A percentile compares a stretch with the other conserved stretches of the same genome.
Evolutionary conservation across 2,329 filamentous ascomycete genomes (phyloP).

Genomic region (Colletotrichum agaves): DNA sequence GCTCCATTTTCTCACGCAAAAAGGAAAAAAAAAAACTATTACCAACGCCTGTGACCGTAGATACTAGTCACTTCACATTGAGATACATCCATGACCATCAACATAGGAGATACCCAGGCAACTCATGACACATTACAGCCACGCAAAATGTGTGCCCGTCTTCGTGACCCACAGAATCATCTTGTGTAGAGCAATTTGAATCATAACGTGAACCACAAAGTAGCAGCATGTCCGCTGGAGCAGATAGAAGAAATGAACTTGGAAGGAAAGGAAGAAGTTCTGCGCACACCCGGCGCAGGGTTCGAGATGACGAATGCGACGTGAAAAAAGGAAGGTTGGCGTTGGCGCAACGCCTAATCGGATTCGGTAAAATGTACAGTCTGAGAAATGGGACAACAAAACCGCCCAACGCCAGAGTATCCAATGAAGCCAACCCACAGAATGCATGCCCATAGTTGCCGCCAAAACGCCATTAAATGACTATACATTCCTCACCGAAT

Average conservation of each 20-base stretch:
- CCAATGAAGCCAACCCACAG: neutral
- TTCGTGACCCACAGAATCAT: conserved; percentile 5
- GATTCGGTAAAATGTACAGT: conserved; percentile 14
- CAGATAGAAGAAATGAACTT: neutral
- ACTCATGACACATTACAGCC: conserved; percentile 22
- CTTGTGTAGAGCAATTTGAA: conserved; percentile 12
- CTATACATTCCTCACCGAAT: neutral
- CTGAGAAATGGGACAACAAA: neutral
- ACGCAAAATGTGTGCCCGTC: neutral
- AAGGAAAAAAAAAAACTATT: too few relatives aligned
- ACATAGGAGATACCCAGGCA: neutral
- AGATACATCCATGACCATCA: neutral
- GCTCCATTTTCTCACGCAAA: neutral
- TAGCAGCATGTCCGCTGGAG: neutral
- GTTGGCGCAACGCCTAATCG: neutral
- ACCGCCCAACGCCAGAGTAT: neutral
- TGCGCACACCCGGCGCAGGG: neutral
- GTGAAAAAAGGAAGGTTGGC: conserved; percentile 11
- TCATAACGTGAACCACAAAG: neutral
- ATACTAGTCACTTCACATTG: neutral
- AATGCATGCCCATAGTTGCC: neutral
- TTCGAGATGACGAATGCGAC: neutral
- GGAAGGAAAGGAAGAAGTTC: neutral
- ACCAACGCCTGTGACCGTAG: neutral
- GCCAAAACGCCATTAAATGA: conserved; percentile 6